These are phyloP conservation scores for Malus hybrid DNA, from an alignment of 331 rosid species.

Conservation along the genomic window DNA sequence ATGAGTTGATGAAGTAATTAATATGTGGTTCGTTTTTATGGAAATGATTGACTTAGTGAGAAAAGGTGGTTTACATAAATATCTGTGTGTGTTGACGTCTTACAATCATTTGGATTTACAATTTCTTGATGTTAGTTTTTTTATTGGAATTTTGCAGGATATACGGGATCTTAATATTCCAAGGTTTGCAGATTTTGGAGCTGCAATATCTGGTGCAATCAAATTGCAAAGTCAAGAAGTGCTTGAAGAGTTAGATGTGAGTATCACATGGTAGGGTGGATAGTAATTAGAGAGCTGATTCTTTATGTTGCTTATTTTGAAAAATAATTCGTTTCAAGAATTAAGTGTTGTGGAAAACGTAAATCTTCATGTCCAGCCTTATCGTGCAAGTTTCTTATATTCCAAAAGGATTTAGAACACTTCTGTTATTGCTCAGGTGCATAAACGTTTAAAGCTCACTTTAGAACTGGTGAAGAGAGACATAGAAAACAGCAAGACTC, in stretches of 20 bases:
- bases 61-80: background rate
- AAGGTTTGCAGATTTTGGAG: constrained; percentile 98
- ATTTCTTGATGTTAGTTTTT: background rate
- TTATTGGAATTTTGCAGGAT: constrained; percentile 51
- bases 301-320: background rate
- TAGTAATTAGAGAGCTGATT: constrained; percentile 7
- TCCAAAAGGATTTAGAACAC: background rate
- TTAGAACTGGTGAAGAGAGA: constrained; percentile 91
- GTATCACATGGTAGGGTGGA: constrained; percentile 21
- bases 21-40: background rate
- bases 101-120: background rate
- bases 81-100: background rate
- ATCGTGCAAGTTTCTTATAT: constrained; percentile 5
- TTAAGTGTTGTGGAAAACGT: background rate
- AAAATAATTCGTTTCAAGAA: background rate
- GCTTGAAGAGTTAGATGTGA: constrained; percentile 95
- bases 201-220: constrained; percentile 96
- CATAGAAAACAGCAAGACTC: constrained; percentile 92
- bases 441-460: constrained; percentile 80
- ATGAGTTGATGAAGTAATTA: background rate
- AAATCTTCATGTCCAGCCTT: constrained; percentile 3
- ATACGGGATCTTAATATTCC: constrained; percentile 87
- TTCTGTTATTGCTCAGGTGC: constrained; percentile 45
- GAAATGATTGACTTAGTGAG: background rate
- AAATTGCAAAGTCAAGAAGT: constrained; percentile 91